These are phyloP conservation scores for Claviceps lovelessii DNA, from an alignment of 2,329 filamentous ascomycete species.

Conservation along the genomic window DNA sequence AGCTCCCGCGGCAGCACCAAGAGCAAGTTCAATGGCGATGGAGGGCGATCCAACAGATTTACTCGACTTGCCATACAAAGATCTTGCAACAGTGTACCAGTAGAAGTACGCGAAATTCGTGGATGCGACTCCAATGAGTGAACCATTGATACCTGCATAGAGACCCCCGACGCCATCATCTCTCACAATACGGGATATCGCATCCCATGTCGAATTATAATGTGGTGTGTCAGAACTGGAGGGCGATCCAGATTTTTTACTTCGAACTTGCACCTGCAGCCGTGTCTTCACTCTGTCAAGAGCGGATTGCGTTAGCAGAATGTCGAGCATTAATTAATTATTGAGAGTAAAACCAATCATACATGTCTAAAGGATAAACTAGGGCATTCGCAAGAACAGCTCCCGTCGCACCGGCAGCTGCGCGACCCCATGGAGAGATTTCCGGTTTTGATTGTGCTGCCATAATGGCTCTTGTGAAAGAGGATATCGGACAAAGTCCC, in stretches of 20 bases:
- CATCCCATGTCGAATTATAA: conserved; percentile 79
- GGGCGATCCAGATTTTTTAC: conserved; percentile 23
- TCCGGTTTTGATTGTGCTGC: conserved; percentile 48
- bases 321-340: background rate
- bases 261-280: conserved; percentile 84
- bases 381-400: conserved; percentile 89
- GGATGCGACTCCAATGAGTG: conserved; percentile 81
- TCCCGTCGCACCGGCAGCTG: conserved; percentile 81
- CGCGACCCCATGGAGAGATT: conserved; percentile 84
- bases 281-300: conserved; percentile 73
- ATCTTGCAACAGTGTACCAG: conserved; percentile 86
- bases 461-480: conserved; percentile 22
- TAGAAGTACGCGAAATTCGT: conserved; percentile 99
- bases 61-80: conserved; percentile 55
- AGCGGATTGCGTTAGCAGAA: background rate
- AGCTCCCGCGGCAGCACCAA: conserved; percentile 80
- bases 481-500: background rate
- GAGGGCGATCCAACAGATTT: conserved; percentile 44
- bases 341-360: conserved; percentile 23
- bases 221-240: conserved; percentile 42
- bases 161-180: conserved; percentile 70
- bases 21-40: conserved; percentile 65
- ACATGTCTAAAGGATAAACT: conserved; percentile 96
- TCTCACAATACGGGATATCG: conserved; percentile 67
- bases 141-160: conserved; percentile 77